Conservation (phyloP, 495 filamentous ascomycete genomes). For the Paragyromitra xinjiangensis region DNA sequence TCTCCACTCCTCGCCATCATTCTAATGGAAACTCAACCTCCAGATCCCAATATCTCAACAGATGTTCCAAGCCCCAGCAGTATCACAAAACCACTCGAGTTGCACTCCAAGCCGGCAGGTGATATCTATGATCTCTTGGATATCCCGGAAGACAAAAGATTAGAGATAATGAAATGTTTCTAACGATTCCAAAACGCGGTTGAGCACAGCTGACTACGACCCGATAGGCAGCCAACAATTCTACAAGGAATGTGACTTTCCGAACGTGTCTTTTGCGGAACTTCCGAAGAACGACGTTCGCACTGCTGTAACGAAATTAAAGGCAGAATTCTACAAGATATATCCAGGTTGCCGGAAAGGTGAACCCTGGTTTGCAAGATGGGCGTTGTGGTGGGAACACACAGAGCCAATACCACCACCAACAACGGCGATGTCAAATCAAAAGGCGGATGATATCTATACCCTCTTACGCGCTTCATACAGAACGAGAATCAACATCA, state of each 20-base stretch:
- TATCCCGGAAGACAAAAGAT: background rate
- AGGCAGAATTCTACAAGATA: background rate
- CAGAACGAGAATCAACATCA: background rate
- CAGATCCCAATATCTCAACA: background rate
- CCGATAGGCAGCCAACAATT: background rate
- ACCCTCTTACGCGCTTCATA: background rate
- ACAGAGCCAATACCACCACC: background rate
- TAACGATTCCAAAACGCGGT: background rate
- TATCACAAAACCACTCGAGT: background rate
- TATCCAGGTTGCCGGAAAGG: background rate
- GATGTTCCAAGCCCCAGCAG: background rate
- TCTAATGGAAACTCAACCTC: background rate
- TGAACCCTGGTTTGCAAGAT: background rate
- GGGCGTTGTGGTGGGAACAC: conserved; percentile 7
- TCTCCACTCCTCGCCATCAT: background rate
- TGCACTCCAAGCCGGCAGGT: background rate
- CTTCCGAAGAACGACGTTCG: background rate
- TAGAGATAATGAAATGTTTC: background rate
- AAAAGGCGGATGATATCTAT: conserved; percentile 1
- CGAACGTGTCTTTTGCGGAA: background rate
- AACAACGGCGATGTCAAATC: background rate
- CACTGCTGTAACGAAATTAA: background rate
- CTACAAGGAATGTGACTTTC: background rate
- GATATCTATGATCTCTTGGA: background rate
- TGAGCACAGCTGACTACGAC: background rate